Conservation (phyloP, 306 rosid species). For the Quillaja saponaria region DNA sequence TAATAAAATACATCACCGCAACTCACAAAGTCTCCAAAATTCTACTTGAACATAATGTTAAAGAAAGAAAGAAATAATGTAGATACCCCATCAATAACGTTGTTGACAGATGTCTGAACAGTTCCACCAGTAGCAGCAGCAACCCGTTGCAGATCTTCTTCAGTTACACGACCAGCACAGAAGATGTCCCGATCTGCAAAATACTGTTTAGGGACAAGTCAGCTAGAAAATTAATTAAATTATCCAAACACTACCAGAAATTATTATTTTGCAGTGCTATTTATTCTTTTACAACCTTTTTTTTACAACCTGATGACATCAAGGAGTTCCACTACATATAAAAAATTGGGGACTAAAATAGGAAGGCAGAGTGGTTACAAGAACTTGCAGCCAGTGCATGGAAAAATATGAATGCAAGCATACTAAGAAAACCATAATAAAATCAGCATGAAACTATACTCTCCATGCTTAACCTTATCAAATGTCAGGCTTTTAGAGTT, state of each 20-base stretch:
- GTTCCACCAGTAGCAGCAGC: slow-evolving; percentile 98
- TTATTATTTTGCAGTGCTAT: not conserved
- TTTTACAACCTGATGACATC: not conserved
- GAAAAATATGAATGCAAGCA: no score
- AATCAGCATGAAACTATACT: no score
- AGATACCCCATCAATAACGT: slow-evolving; percentile 82
- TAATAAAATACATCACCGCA: no score
- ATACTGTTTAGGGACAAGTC: slow-evolving; percentile 62
- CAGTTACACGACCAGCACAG: slow-evolving; percentile 98
- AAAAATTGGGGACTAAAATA: not conserved
- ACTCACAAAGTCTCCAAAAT: not conserved
- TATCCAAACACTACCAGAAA: not conserved
- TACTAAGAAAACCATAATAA: no score
- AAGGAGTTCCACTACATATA: not conserved
- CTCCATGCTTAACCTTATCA: no score
- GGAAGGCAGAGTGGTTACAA: not conserved
- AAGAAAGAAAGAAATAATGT: not conserved
- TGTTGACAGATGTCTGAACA: slow-evolving; percentile 93
- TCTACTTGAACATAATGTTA: slow-evolving; percentile 1
- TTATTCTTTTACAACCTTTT: not conserved
- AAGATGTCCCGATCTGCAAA: slow-evolving; percentile 98
- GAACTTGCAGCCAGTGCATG: not conserved
- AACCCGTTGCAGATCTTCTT: slow-evolving; percentile 89
- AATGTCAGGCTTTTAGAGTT: no score
- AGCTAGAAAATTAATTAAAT: not conserved